Percentiles rank a stretch among this genome's conserved stretches.
Evolutionary conservation across 1,284 basidiomycete genomes (phyloP).

Genomic region (Chalciporus sp.): DNA sequence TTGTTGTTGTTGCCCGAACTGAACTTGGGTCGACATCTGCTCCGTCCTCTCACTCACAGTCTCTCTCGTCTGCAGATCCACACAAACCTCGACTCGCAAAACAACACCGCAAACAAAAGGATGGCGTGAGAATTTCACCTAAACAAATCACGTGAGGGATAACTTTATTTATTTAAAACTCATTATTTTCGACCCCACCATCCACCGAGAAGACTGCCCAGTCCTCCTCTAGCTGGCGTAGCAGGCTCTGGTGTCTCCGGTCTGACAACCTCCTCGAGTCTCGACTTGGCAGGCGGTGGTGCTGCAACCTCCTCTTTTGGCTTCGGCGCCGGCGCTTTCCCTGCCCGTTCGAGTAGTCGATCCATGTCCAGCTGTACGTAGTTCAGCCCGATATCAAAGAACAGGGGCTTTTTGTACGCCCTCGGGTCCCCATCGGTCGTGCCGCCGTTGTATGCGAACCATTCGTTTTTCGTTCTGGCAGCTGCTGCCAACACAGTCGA

Average conservation of each 20-base stretch:
- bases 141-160: conserved; percentile 13
- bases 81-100: background rate
- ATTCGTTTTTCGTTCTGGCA: conserved; percentile 69
- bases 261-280: conserved; percentile 31
- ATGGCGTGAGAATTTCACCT: conserved; percentile 21
- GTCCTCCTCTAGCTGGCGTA: conserved; percentile 37
- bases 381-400: conserved; percentile 95
- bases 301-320: conserved; percentile 24
- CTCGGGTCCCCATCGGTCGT: conserved; percentile 45
- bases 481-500: conserved; percentile 50
- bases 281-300: conserved; percentile 25
- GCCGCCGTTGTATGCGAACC: conserved; percentile 80
- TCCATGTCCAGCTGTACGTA: conserved; percentile 88
- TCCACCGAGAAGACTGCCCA: conserved; percentile 50
- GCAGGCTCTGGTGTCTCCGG: conserved; percentile 44
- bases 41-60: conserved; percentile 3
- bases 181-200: conserved; percentile 55
- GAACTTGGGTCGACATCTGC: conserved; percentile 13
- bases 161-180: background rate
- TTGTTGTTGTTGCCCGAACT: conserved; percentile 26
- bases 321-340: conserved; percentile 44
- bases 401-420: conserved; percentile 77
- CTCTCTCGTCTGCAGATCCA: conserved; percentile 15
- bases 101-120: conserved; percentile 3
- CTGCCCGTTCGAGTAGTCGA: conserved; percentile 67